Conservation (phyloP, 2,329 filamentous ascomycete genomes). For the Epichloe sylvatica region DNA sequence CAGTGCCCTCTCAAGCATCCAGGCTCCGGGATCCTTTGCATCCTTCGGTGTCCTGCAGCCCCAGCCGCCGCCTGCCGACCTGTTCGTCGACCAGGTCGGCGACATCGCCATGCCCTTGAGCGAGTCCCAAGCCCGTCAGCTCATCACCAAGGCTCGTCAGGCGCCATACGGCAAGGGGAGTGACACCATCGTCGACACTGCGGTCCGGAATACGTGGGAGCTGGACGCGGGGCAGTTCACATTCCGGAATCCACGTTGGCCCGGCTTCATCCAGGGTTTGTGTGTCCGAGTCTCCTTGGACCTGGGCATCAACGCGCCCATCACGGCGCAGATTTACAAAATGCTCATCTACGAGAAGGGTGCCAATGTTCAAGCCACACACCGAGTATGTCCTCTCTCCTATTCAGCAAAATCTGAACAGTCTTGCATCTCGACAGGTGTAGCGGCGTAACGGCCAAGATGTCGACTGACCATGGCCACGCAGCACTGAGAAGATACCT, state of each 20-base stretch:
- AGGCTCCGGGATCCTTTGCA: constrained; percentile 10
- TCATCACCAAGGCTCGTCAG: constrained; percentile 10
- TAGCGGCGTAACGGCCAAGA: not conserved
- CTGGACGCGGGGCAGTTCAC: constrained; percentile 25
- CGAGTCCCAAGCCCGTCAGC: constrained; percentile 10
- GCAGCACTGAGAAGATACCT: constrained; percentile 29
- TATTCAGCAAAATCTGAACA: too few species aligned
- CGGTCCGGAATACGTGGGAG: constrained; percentile 30
- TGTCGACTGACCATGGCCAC: not conserved
- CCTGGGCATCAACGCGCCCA: constrained; percentile 18
- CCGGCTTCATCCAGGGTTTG: constrained; percentile 11
- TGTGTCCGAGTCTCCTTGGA: constrained; percentile 12
- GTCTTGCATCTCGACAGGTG: too few species aligned
- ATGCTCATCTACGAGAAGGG: constrained; percentile 36
- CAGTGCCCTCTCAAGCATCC: constrained; percentile 4
- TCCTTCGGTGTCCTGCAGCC: constrained; percentile 1
- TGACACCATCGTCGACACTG: constrained; percentile 25
- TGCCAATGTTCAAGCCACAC: constrained; percentile 33
- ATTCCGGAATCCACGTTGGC: constrained; percentile 23
- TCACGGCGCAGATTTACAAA: constrained; percentile 28
- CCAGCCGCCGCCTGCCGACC: constrained; percentile 3
- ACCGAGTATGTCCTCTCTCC: constrained; percentile 19
- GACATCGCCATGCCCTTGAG: constrained; percentile 14
- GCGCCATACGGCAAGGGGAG: constrained; percentile 19
- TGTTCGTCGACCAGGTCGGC: constrained; percentile 10